Base-by-base conservation (phyloP, 441 rosid genomes). In the Syzygium syzygioides region DNA sequence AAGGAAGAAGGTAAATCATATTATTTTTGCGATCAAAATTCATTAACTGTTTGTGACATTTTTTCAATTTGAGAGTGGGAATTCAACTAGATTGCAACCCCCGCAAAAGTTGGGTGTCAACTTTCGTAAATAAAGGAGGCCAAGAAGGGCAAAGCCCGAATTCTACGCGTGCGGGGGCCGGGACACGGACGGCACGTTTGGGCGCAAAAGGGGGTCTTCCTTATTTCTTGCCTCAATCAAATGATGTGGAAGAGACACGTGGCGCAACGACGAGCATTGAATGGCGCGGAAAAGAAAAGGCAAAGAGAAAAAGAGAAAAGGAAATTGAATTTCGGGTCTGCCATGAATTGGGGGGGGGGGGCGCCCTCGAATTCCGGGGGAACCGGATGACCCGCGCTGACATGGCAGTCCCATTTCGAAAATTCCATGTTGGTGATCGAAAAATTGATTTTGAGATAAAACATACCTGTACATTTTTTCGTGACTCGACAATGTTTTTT, bases 1-100 rank as follows among this genome's bases (percentile, higher is more conserved):
- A 57, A 57, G n/a, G 2, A 57, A 57, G 60, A 57, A 57, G 13
- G 28, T 0, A 7, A 45, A 45, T 45, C 48, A 45, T 45, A 7
- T 45, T 45, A 1, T 1, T 1, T 7, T 45, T 7, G 0, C 1
- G 9, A 45, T 45, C 9, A 45, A 45, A 45, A 7, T 45, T 45
- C 1, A 45, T 1, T 0, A 8, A 7, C 9, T 1, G 9, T 45
- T 45, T 7, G 2, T 45, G 9, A 0, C 48, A 45, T 45, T 45
- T 45, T 7, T 1, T 9, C 48, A 0, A 15, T 15, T 17, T 5
- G 19, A 2, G 19, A 54, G 15, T 5, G 7, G 6, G 55, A 54
- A 54, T 15, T 54, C 55, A 54, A 54, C 55, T 54, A 15, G 55
- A 15, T 54, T 15, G 55, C 55, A 15, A 5, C 19, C 7, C 7